Conservation (phyloP, 306 rosid species). For the Mimosa bimucronata region DNA sequence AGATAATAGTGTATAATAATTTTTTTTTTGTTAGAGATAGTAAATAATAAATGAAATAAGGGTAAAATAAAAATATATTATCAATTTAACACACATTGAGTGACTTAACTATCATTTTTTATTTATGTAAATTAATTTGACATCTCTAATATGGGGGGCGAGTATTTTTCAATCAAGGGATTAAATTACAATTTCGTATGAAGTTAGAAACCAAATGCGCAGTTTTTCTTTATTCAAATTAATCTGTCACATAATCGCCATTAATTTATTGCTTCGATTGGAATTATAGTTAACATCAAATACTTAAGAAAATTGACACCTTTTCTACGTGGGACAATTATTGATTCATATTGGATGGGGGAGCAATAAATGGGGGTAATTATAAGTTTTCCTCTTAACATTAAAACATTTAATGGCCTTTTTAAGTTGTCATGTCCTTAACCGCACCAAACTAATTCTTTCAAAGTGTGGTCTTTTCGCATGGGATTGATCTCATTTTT, state of each 20-base stretch:
- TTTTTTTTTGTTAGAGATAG: too few species aligned
- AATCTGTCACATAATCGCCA: background rate
- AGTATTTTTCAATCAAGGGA: too few species aligned
- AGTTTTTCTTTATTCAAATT: too few species aligned
- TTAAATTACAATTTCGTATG: background rate
- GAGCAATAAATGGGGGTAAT: background rate
- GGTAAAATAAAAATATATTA: too few species aligned
- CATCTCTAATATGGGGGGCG: too few species aligned
- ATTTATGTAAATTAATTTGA: too few species aligned
- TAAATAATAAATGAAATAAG: too few species aligned
- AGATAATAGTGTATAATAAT: too few species aligned
- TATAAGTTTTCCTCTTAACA: background rate
- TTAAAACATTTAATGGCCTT: background rate
- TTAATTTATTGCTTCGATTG: background rate
- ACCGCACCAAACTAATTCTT: slow-evolving; percentile 21
- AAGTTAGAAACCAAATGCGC: background rate
- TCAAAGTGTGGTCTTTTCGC: slow-evolving; percentile 18
- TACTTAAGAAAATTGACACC: background rate
- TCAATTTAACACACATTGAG: too few species aligned
- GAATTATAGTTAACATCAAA: background rate
- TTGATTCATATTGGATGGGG: background rate
- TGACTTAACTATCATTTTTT: too few species aligned
- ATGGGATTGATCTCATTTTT: background rate
- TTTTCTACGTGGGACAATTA: background rate
- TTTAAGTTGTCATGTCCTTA: slow-evolving; percentile 22